phyloP scores from a whole-genome alignment of 2,329 filamentous ascomycete genomes.

The Colletotrichum lini region DNA sequence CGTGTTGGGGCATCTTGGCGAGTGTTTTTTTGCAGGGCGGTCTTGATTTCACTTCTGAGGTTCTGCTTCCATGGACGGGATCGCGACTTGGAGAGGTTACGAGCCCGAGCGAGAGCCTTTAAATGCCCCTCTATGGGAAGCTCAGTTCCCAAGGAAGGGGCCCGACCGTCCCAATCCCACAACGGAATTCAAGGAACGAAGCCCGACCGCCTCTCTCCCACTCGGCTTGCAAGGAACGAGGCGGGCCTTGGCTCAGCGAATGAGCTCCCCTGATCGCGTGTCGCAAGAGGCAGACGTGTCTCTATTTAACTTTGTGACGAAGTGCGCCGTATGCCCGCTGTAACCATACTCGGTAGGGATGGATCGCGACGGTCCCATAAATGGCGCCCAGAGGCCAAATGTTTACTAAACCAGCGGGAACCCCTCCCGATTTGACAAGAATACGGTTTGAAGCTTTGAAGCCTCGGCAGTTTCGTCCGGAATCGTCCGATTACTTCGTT shows the following conservation, averaged over 20 bases:
- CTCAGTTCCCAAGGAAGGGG: too few relatives aligned
- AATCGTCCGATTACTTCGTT: too few relatives aligned
- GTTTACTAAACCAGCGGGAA: too few relatives aligned
- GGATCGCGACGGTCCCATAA: background rate
- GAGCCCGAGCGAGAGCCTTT: background rate
- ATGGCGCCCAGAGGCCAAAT: too few relatives aligned
- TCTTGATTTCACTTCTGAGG: too few relatives aligned
- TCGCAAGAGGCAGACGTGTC: background rate
- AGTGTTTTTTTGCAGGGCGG: too few relatives aligned
- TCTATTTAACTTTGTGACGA: background rate
- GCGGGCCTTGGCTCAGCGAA: background rate
- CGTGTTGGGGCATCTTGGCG: constrained; percentile 28
- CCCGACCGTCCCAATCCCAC: background rate
- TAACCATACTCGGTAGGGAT: background rate
- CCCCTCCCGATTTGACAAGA: too few relatives aligned
- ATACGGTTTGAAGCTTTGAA: too few relatives aligned
- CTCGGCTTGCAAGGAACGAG: background rate
- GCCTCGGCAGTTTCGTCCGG: too few relatives aligned
- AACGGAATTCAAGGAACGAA: background rate
- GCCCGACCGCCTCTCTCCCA: background rate
- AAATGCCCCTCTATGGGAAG: background rate
- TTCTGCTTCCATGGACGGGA: too few relatives aligned
- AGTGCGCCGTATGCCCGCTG: background rate
- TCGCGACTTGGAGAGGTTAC: too few relatives aligned
- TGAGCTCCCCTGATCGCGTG: background rate